Evolutionary conservation across 2,329 filamentous ascomycete genomes (phyloP).

Genomic region (Cladosporium sphaerospermum): DNA sequence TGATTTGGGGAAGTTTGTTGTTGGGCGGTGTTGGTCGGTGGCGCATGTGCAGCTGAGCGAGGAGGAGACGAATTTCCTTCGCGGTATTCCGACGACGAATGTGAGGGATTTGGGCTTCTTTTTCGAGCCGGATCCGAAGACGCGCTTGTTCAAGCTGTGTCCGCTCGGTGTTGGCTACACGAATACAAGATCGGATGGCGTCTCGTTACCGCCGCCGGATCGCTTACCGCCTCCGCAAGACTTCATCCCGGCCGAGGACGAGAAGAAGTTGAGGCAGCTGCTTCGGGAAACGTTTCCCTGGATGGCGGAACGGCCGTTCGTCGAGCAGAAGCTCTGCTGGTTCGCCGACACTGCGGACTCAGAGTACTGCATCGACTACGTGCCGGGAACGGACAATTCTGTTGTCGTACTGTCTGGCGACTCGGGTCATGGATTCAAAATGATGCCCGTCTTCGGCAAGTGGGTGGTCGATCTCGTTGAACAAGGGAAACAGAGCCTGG

Average conservation of each 20-base stretch:
- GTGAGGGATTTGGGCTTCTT: conserved; percentile 59
- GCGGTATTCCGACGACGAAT: conserved; percentile 56
- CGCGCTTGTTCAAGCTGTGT: conserved; percentile 54
- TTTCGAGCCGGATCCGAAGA: conserved; percentile 57
- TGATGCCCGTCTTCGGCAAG: conserved; percentile 54
- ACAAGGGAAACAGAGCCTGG: conserved; percentile 38
- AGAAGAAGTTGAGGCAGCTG: conserved; percentile 46
- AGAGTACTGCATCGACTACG: conserved; percentile 55
- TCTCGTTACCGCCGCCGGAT: conserved; percentile 39
- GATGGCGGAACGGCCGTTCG: conserved; percentile 50
- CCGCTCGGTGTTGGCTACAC: conserved; percentile 52
- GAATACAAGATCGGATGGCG: conserved; percentile 43
- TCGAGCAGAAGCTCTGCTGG: conserved; percentile 56
- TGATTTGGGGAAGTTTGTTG: conserved; percentile 43
- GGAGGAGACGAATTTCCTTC: conserved; percentile 48
- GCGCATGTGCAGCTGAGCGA: conserved; percentile 54
- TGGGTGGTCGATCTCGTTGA: conserved; percentile 48
- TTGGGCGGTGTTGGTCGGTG: conserved; percentile 54
- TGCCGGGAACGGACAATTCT: conserved; percentile 43
- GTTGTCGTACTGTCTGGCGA: conserved; percentile 52
- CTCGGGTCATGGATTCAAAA: conserved; percentile 58
- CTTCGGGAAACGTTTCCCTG: conserved; percentile 48
- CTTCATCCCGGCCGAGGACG: conserved; percentile 50
- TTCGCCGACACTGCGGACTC: conserved; percentile 56
- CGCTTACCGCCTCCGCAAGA: conserved; percentile 37